Evolutionary conservation across 2,329 filamentous ascomycete species (phyloP), one percentile per base, ranked within the genome.

Genomic region (Colletotrichum caudatum): DNA sequence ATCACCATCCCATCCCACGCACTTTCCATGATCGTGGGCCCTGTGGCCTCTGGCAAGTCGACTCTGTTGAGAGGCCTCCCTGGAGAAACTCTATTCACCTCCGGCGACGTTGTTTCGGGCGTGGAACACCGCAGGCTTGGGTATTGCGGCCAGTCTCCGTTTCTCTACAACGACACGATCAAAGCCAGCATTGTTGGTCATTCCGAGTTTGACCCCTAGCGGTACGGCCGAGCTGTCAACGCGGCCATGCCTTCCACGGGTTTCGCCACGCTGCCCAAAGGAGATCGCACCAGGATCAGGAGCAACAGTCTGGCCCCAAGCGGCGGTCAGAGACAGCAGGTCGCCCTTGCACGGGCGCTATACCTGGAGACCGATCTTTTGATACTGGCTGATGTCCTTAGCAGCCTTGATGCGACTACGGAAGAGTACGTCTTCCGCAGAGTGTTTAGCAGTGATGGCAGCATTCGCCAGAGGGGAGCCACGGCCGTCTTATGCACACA

Each of bases 251-350:
- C 84, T 0, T 66, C 70, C 1, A 56, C 71, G 0, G 82, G 84
- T 66, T 70, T 83, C 5, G 64, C 60, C 0, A 65, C 71, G 0
- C 72, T 85, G 0, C 78, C 80, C 0, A 75, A 78, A 1, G 82
- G 82, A 0, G 81, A 84, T 39, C 61, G 77, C 14, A 83, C 82
- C 0, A 77, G 78, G 5, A 75, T 85, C 56, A 84, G 84, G 6
- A 82, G 79, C 57, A 80, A 81, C 23, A 83, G 83, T 0, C 80
- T 84, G n/a, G 80, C 79, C 23, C 71, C 85, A 0, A 83, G 81
- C 14, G 84, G 84, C 1, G 84, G 84, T 0, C 83, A 85, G 33
- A 69, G 64, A 53, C 70, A 71, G 39, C 74, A 67, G 8, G 61
- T 74, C 26, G 72, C 78, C 8, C 63, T 82, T 20, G 80, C 80